Conservation (phyloP, 495 filamentous ascomycete genomes). For the Penicillium atrosanguineum region DNA sequence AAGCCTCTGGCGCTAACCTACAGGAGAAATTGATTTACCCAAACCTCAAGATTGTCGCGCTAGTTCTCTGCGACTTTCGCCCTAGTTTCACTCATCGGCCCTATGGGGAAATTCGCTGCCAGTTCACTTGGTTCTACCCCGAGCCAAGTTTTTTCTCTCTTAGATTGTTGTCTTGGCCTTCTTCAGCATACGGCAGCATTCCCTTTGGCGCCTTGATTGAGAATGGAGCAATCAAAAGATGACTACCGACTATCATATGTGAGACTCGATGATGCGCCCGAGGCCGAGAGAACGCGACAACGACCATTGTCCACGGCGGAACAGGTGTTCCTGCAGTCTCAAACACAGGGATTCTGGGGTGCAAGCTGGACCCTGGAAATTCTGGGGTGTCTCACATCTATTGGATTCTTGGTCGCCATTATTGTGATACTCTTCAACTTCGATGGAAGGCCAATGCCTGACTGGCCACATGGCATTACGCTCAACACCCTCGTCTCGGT, state of each 20-base stretch:
- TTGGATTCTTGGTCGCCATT: constrained; percentile 25
- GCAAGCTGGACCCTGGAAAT: constrained; percentile 29
- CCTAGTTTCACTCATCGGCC: constrained; percentile 14
- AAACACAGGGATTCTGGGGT: constrained; percentile 19
- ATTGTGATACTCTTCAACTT: constrained; percentile 34
- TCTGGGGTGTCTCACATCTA: constrained; percentile 22
- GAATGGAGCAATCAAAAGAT: constrained; percentile 19
- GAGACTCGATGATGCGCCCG: constrained; percentile 10
- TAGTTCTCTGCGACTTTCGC: constrained; percentile 5
- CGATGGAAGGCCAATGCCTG: constrained; percentile 36
- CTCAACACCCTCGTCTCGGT: constrained; percentile 48
- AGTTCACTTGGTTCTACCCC: background rate
- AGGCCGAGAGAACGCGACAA: background rate
- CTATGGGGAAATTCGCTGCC: constrained; percentile 1
- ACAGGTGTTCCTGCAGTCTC: constrained; percentile 19
- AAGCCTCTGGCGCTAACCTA: constrained; percentile 3
- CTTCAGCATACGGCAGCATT: background rate
- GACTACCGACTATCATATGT: constrained; percentile 21
- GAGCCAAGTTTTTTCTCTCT: background rate
- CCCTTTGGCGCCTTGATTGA: background rate
- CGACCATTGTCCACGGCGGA: constrained; percentile 20
- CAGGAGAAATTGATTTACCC: constrained; percentile 7
- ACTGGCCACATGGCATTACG: constrained; percentile 46
- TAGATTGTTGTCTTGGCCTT: background rate
- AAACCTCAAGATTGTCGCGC: background rate